Base-by-base conservation (phyloP, 441 rosid species). In the Corymbia calophylla region DNA sequence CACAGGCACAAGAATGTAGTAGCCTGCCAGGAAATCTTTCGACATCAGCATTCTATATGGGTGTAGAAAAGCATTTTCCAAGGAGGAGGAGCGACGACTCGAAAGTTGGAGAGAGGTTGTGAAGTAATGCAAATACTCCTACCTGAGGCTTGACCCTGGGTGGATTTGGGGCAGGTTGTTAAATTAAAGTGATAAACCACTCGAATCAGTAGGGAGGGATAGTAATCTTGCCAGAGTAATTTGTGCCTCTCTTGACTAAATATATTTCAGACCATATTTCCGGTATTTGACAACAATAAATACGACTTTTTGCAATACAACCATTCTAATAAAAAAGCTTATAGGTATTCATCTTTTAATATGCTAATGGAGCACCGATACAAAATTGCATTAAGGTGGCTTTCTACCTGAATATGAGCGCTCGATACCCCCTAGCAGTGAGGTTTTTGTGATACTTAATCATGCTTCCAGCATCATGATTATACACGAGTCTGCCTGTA, bases 371-470 rank as follows among this genome's bases (percentile, higher is more conserved):
- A 77, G 84, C 29, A 15, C 88, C 9, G 27, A 47, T 48, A 64
- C 16, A 9, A 54, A 88, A 51, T 60, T 56, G 55, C 49, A 39
- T 39, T 84, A 35, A 54, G 80, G 25, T 73, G 70, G 88, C 90
- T 89, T 90, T 54, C 49, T 64, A 95, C 99, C 99, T 97, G 95
- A 56, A 97, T 88, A 97, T 94, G 56, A 97, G 96, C 48, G 98
- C 97, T 7, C 97, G 96, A 89, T 91, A 93, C 56, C 99, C 98
- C 60, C 89, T 87, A 89, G 92, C 88, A 60, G 99, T 97, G 27
- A 97, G 96, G 93, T 95, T 97, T 92, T 91, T 96, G 93, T 97
- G 99, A 91, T 81, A 93, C 51, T 86, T 86, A 77, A 97, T 95
- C 99, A 97, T 97, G 95, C 98, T 97, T 86, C 97, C 98, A 70